These are phyloP conservation scores for Rhipidocladum racemiflorum DNA, from an alignment of 176 grass and related monocot species.

Conservation along the genomic window DNA sequence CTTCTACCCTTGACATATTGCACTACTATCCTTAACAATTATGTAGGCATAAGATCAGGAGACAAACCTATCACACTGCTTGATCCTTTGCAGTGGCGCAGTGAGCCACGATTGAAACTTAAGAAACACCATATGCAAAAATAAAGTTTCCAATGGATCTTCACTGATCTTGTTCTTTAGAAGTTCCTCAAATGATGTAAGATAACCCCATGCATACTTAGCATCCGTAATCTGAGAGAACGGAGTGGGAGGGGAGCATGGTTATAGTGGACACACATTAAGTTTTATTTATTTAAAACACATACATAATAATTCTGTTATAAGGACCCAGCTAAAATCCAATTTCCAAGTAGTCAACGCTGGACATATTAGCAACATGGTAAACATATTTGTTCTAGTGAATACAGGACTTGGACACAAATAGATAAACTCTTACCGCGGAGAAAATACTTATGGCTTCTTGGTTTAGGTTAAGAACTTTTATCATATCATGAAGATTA, in stretches of 20 bases:
- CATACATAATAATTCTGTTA: background rate
- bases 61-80: conserved; percentile 51
- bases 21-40: too few relatives aligned
- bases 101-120: conserved; percentile 55
- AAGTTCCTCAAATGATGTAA: conserved; percentile 44
- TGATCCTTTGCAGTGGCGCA: conserved; percentile 53
- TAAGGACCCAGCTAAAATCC: background rate
- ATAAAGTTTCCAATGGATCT: conserved; percentile 46
- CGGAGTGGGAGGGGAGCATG: background rate
- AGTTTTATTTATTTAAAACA: conserved; percentile 11
- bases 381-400: background rate
- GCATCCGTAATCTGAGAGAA: conserved; percentile 57
- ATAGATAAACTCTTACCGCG: conserved; percentile 41
- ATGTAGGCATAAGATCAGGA: background rate
- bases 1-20: too few relatives aligned
- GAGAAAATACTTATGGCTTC: conserved; percentile 34
- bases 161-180: conserved; percentile 53
- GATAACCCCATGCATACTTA: conserved; percentile 60
- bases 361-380: background rate
- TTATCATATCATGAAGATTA: conserved; percentile 69
- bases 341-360: background rate
- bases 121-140: conserved; percentile 54
- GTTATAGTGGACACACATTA: background rate
- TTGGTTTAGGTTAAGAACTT: conserved; percentile 54
- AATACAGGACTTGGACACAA: background rate